Evolutionary conservation across 768 basidiomycete species (phyloP), one percentile per base, ranked within the genome.

Genomic region (Mycena alexandri): DNA sequence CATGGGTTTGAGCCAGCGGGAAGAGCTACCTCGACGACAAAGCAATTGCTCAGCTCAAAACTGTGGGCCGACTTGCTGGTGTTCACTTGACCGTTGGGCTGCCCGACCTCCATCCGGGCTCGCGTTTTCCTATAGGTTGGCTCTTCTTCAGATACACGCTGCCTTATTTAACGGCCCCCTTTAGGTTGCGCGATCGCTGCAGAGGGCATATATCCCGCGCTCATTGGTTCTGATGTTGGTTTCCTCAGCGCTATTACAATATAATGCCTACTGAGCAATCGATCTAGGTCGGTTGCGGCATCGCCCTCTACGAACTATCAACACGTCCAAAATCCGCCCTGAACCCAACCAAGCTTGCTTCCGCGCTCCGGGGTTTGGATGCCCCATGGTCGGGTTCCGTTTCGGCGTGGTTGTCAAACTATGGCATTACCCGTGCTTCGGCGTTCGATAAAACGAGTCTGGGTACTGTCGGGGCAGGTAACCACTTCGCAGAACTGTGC

Each of bases 61-160:
- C 56, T 22, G 73, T 81, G 11, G 77, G 72, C 6, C 61, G 54
- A 19, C 65, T 81, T 19, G 70, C 72, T 12, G 78, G 65, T 21
- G 79, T 81, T 77, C 2, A 75, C 75, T 9, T n/a, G n/a, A n/a
- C n/a, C n/a, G 74, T 80, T n/a, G 80, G 80, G 19, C 78, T 82
- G 72, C 80, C 82, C 25, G 81, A 81, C 69, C 76, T 82, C 10
- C 81, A 82, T 73, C 80, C 80, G 17, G 80, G 81, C 9, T 74
- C 68, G 55, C 72, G 78, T n/a, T 80, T 79, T 54, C 78, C 77
- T 22, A 78, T 78, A 59, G 78, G 75, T 71, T 55, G n/a, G 62
- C 57, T 42, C 25, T 21, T 14, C 42, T 22, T 46, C 1, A 19
- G 7, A 17, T 69, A 6, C 48, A 10, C 25, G 14, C 38, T 68